Percentiles rank a stretch among this genome's conserved stretches.
Conservation (phyloP, 2,329 filamentous ascomycete genomes). For the Neonectria hederae region DNA sequence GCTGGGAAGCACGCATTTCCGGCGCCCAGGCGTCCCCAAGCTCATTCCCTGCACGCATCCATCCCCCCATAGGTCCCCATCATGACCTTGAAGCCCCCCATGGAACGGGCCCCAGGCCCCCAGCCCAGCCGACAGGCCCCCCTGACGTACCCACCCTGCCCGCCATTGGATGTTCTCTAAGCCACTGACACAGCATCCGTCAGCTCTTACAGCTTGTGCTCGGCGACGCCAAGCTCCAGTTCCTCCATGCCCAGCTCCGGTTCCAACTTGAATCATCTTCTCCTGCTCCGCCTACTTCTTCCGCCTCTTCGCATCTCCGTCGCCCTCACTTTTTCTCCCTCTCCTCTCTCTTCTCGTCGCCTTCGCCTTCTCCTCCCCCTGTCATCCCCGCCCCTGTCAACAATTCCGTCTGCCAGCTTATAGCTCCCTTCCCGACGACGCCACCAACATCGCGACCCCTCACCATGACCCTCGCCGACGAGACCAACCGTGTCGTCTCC, state of each 20-base stretch:
- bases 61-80: conserved; percentile 15
- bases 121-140: conserved; percentile 27
- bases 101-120: background rate
- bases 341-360: conserved; percentile 45
- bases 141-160: conserved; percentile 21
- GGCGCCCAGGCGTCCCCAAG: conserved; percentile 4
- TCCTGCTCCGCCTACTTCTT: conserved; percentile 34
- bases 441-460: conserved; percentile 64
- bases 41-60: conserved; percentile 19
- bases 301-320: conserved; percentile 42
- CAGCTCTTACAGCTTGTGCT: conserved; percentile 63
- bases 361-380: conserved; percentile 46
- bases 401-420: conserved; percentile 62
- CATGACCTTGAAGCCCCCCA: conserved; percentile 2
- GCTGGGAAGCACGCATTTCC: conserved; percentile 10
- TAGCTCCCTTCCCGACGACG: conserved; percentile 62
- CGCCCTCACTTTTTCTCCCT: conserved; percentile 37
- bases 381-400: conserved; percentile 47
- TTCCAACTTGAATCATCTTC: conserved; percentile 42
- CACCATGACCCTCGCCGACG: conserved; percentile 71
- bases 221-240: conserved; percentile 58
- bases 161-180: conserved; percentile 40
- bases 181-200: conserved; percentile 44
- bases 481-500: conserved; percentile 81
- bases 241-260: conserved; percentile 36